Evolutionary conservation across 495 filamentous ascomycete genomes (phyloP).

Genomic region (Hypoxylon perforatum): DNA sequence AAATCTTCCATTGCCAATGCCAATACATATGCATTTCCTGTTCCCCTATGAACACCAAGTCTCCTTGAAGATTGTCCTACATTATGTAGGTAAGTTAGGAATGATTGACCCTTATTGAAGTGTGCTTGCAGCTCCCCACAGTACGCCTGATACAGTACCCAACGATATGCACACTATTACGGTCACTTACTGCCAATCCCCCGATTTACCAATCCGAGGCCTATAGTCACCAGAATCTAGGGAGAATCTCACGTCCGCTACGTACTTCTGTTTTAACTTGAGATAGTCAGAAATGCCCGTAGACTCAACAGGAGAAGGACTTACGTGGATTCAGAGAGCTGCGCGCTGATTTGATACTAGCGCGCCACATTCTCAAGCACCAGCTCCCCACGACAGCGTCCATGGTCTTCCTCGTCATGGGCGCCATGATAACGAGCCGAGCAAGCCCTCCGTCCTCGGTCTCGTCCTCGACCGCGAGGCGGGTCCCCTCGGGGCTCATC

Average conservation of each 20-base stretch:
- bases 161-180: too few relatives aligned
- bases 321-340: slow-evolving; percentile 9
- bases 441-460: slow-evolving; percentile 9
- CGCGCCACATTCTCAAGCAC: slow-evolving; percentile 50
- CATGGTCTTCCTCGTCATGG: slow-evolving; percentile 39
- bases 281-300: slow-evolving; percentile 4
- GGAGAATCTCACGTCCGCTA: slow-evolving; percentile 30
- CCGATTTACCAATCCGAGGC: background rate
- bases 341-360: slow-evolving; percentile 13
- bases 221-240: slow-evolving; percentile 29
- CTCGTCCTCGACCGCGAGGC: slow-evolving; percentile 43
- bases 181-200: background rate
- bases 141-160: too few relatives aligned
- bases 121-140: too few relatives aligned
- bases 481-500: slow-evolving; percentile 32
- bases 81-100: too few relatives aligned
- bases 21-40: slow-evolving; percentile 3
- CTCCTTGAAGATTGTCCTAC: background rate
- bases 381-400: slow-evolving; percentile 49
- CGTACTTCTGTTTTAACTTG: slow-evolving; percentile 23
- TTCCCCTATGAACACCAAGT: slow-evolving; percentile 1
- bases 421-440: slow-evolving; percentile 39
- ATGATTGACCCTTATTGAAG: too few relatives aligned
- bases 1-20: background rate
- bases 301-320: slow-evolving; percentile 2